Evolutionary conservation across 495 filamentous ascomycete genomes (phyloP).

Genomic region (Neohortaea acidophila): DNA sequence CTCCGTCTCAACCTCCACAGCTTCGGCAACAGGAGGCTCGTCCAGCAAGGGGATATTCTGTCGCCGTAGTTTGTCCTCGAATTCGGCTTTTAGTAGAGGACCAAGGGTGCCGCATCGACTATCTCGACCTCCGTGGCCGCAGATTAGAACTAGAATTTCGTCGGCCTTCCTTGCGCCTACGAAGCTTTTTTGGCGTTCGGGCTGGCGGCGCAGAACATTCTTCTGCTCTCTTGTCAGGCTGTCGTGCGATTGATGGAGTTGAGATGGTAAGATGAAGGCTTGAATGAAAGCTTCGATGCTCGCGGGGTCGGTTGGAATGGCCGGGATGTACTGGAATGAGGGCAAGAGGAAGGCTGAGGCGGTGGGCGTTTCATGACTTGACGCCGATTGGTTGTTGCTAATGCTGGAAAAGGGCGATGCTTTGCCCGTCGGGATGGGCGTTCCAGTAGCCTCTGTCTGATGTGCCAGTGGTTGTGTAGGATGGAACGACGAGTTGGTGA

Average conservation of each 20-base stretch:
- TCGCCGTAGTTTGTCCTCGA: constrained; percentile 33
- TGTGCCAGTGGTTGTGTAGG: constrained; percentile 23
- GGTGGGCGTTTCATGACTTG: constrained; percentile 23
- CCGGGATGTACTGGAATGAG: constrained; percentile 60
- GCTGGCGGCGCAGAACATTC: constrained; percentile 22
- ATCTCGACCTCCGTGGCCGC: constrained; percentile 69
- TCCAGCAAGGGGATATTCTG: constrained; percentile 14
- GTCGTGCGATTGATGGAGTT: constrained; percentile 43
- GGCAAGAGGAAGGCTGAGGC: constrained; percentile 61
- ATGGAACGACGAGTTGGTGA: constrained; percentile 55
- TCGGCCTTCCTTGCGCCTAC: constrained; percentile 37
- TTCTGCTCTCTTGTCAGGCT: constrained; percentile 35
- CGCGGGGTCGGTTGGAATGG: constrained; percentile 40
- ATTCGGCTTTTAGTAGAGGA: constrained; percentile 53
- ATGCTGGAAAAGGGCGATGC: constrained; percentile 5
- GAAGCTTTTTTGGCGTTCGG: constrained; percentile 28
- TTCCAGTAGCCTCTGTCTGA: constrained; percentile 1
- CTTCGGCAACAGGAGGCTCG: constrained; percentile 11
- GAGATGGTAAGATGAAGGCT: constrained; percentile 42
- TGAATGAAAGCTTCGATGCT: constrained; percentile 40
- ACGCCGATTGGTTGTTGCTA: not conserved
- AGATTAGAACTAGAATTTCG: constrained; percentile 63
- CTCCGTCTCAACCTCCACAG: constrained; percentile 3
- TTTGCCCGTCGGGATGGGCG: not conserved
- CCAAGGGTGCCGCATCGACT: constrained; percentile 66